These are phyloP conservation scores for Diaporthe aspalathi DNA, from an alignment of 2,329 filamentous ascomycete genomes.

Conservation along the genomic window DNA sequence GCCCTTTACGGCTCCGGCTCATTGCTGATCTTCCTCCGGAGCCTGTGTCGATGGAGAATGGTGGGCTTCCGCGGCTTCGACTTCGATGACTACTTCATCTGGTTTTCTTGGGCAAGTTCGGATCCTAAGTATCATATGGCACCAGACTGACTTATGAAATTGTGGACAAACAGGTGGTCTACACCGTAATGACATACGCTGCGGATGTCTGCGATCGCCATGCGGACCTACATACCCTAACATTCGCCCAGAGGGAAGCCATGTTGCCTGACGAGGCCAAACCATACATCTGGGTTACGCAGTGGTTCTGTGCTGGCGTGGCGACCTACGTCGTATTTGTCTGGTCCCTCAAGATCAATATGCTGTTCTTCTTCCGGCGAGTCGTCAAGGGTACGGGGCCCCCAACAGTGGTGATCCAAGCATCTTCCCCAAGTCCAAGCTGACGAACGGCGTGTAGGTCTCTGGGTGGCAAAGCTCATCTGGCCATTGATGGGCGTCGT, in stretches of 20 bases:
- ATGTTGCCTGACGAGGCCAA: conserved; percentile 46
- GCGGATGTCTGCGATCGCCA: conserved; percentile 25
- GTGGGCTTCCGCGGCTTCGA: conserved; percentile 49
- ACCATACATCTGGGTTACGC: conserved; percentile 48
- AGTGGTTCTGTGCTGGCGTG: conserved; percentile 51
- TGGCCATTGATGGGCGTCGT: conserved; percentile 50
- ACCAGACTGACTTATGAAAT: neutral
- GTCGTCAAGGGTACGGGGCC: conserved; percentile 45
- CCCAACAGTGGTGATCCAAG: neutral
- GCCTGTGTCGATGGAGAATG: conserved; percentile 49
- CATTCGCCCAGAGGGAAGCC: conserved; percentile 45
- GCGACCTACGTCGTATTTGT: conserved; percentile 50
- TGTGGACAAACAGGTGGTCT: conserved; percentile 45
- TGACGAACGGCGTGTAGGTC: neutral
- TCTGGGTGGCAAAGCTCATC: conserved; percentile 52
- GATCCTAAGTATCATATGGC: neutral
- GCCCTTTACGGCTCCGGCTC: conserved; percentile 49
- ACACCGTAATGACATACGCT: conserved; percentile 35
- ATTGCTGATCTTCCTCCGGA: conserved; percentile 47
- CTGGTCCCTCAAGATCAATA: conserved; percentile 55
- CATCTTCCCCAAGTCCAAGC: neutral
- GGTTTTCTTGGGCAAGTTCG: conserved; percentile 45
- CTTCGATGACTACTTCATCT: conserved; percentile 50
- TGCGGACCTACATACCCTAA: conserved; percentile 46
- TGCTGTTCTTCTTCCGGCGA: conserved; percentile 54